Evolutionary conservation across 1,284 basidiomycete genomes (phyloP), one percentile per base, ranked within the genome.

Genomic region (Apiotrichum sp.): DNA sequence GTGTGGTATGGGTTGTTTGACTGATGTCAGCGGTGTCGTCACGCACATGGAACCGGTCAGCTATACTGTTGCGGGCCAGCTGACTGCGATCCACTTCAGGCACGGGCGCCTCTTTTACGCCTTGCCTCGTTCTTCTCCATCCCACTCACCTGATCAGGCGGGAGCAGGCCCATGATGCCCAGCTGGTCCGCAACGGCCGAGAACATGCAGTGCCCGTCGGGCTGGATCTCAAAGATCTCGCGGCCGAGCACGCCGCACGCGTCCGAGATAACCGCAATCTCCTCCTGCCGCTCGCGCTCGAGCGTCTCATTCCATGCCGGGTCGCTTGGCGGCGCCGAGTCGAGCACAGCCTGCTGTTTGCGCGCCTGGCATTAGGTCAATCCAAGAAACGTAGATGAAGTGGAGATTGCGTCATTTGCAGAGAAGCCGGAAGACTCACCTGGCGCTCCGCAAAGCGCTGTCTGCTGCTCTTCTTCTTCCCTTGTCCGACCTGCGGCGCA

Each of bases 181-280:
- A 81, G 69, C 63, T 81, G 93, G 72, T 98, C 92, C 16, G 90
- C 93, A 10, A 98, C 80, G 4, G 93, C 90, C 44, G 91, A 87
- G 77, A 88, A 98, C 41, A 97, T 84, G 78, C 93, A 98, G 68
- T 98, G 93, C 0, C 93, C 93, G 68, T 98, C 93, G 8, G 93
- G 90, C 61, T 85, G 86, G 66, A 97, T 89, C 89, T 93, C 86
- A 62, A 84, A 78, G 48, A 92, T 80, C 57, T 84, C 80, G 13
- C 91, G 74, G 16, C 81, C 81, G 32, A 89, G 78, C 44, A 84
- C 80, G 38, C 84, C 80, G 68, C 89, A 92, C 7, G 85, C 81
- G 57, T 77, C 78, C 36, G 77, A 78, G 65, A 95, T 91, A 35
- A 81, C 80, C n/a, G 77, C 74, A 55, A 86, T 84, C 73, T 93